These are phyloP conservation scores for Neonectria magnoliae DNA, from an alignment of 2,329 filamentous ascomycete species.

Conservation along the genomic window DNA sequence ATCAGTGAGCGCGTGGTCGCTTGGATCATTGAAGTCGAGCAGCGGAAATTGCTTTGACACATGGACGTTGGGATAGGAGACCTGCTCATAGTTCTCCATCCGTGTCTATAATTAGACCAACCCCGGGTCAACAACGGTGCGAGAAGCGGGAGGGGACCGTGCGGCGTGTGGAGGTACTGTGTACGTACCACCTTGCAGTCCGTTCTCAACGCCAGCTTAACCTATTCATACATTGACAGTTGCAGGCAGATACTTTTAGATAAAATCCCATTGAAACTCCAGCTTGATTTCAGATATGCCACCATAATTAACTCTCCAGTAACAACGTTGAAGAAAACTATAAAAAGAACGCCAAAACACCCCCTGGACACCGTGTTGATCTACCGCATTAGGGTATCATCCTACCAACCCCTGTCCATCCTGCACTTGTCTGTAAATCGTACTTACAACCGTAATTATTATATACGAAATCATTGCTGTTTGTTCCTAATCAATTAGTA, in stretches of 20 bases:
- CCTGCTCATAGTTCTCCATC: slow-evolving; percentile 20
- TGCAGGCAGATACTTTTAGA: no score
- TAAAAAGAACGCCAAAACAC: background rate
- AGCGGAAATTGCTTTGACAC: slow-evolving; percentile 12
- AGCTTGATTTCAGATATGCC: background rate
- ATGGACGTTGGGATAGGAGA: slow-evolving; percentile 12
- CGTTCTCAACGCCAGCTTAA: background rate
- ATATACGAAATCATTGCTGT: background rate
- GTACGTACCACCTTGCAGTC: background rate
- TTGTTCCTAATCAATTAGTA: background rate
- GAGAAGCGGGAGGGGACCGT: background rate
- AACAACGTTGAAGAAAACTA: background rate
- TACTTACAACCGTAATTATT: background rate
- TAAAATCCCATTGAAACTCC: background rate
- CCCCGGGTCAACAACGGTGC: slow-evolving; percentile 16
- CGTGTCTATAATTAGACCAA: slow-evolving; percentile 8
- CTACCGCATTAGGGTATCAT: background rate
- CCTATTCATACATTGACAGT: background rate
- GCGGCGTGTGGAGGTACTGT: background rate
- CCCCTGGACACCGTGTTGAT: background rate
- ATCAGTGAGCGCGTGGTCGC: slow-evolving; percentile 14
- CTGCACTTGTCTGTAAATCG: background rate
- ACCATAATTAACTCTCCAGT: no score
- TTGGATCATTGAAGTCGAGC: slow-evolving; percentile 3
- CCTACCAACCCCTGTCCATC: background rate